A percentile compares a stretch with the other conserved stretches of the same genome.
These are phyloP conservation scores for Quercus wislizeni DNA, from an alignment of 306 rosid species.

Conservation along the genomic window DNA sequence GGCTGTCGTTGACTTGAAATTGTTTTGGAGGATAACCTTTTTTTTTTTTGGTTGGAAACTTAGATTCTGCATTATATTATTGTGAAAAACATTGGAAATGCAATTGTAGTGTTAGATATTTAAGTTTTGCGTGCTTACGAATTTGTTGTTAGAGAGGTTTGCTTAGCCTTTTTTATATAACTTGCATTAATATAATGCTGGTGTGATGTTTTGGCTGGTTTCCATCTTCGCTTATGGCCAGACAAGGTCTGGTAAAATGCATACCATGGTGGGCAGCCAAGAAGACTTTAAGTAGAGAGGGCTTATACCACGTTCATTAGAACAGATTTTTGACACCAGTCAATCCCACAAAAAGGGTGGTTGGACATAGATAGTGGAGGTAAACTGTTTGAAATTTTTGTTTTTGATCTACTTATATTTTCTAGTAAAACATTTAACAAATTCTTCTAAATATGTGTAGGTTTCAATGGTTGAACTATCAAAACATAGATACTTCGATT, in stretches of 20 bases:
- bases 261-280: constrained; percentile 93
- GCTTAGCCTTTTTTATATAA: background rate
- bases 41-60: background rate
- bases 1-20: no score
- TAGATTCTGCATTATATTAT: background rate
- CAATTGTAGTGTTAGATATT: background rate
- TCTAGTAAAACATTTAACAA: background rate
- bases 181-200: background rate
- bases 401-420: constrained; percentile 11
- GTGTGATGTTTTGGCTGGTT: constrained; percentile 53
- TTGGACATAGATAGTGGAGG: constrained; percentile 90
- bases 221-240: constrained; percentile 97
- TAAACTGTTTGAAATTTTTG: constrained; percentile 15
- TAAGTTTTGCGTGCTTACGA: background rate
- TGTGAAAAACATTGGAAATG: background rate
- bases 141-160: background rate
- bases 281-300: constrained; percentile 74
- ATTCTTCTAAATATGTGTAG: constrained; percentile 28
- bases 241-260: constrained; percentile 88
- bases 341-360: constrained; percentile 76
- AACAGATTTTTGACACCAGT: constrained; percentile 75
- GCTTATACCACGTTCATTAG: constrained; percentile 84
- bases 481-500: constrained; percentile 72
- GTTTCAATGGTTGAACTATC: constrained; percentile 85
- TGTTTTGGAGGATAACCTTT: no score